Base-by-base conservation (phyloP, 148 eudicot species). In the Chenopodium quinoa region DNA sequence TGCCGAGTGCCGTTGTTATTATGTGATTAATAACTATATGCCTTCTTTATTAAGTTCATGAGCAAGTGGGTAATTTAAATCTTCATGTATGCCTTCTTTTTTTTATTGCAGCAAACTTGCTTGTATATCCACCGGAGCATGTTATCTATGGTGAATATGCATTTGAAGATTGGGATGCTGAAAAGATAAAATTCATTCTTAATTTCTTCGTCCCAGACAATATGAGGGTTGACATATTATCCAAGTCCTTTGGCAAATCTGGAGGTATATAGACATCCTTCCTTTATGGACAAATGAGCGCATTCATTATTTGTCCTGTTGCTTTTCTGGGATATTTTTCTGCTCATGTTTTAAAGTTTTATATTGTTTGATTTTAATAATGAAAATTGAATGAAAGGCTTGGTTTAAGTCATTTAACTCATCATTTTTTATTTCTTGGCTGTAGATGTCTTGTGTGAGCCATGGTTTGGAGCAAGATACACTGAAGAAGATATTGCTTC, bases 381-480 rank as follows among this genome's bases (percentile, higher is more conserved):
- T 29, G 71, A n/a, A 81, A 40, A 16, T 17, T 68, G 65, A 74
- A 47, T 32, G n/a, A 73, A 67, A 56, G 17, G 62, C 31, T 84
- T 79, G 14, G 58, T 48, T 27, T 48, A 34, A 20, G 27, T 73
- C n/a, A 14, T 50, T 54, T 69, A 50, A 50, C 44, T 40, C 44
- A 13, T 75, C 22, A 10, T 19, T 67, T 68, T 81, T 19, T 25
- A 13, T 78, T 10, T 50, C 32, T 23, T 17, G 37, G 77, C 70
- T 80, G 76, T 86, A 96, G 99, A 88, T 73, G 71, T 85, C 67
- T 82, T 85, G 63, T 48, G 75, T 78, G 99, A 96, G 85, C 99
- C 99, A 76, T 96, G 99, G 99, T 96, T 96, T 87, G 93, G 92
- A 82, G 90, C 99, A 83, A 84, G 80, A 78, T 96, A 92, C 79